These are phyloP conservation scores for Phytophthora podocarpi DNA, from an alignment of 352 stramenopile genomes.

Conservation along the genomic window DNA sequence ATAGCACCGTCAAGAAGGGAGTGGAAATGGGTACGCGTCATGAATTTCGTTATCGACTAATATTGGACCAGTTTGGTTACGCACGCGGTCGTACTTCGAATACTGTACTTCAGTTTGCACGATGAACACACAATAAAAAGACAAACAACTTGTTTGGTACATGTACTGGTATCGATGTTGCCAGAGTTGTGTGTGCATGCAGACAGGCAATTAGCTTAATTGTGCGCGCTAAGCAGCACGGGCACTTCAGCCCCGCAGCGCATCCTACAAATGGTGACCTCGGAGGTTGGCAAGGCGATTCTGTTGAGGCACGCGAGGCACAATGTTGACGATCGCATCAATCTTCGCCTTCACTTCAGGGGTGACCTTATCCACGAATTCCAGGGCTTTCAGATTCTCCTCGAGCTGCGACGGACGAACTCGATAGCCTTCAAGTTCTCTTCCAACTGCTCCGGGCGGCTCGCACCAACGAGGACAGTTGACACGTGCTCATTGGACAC, in stretches of 20 bases:
- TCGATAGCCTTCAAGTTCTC: constrained; percentile 13
- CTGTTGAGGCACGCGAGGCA: neutral
- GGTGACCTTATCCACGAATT: constrained; percentile 7
- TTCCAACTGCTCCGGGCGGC: constrained; percentile 7
- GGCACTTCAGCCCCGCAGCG: neutral
- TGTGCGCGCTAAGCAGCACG: neutral
- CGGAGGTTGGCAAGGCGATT: neutral
- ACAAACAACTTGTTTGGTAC: no score
- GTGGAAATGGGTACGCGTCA: neutral
- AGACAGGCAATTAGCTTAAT: no score
- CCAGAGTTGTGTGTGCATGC: no score
- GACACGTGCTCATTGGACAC: constrained; percentile 56
- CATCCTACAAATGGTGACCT: constrained; percentile 11
- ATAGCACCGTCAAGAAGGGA: neutral
- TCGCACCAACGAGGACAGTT: constrained; percentile 61
- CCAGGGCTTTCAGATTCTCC: constrained; percentile 13
- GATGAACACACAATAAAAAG: no score
- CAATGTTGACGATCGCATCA: constrained; percentile 12
- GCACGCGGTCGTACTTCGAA: no score
- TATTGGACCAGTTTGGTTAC: neutral
- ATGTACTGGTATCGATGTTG: no score
- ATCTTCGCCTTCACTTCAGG: constrained; percentile 10
- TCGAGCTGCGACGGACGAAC: constrained; percentile 12
- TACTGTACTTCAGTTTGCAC: no score
- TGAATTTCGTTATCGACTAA: neutral